Conservation (phyloP, 2,329 filamentous ascomycete genomes). For the Ophiostoma sp. region DNA sequence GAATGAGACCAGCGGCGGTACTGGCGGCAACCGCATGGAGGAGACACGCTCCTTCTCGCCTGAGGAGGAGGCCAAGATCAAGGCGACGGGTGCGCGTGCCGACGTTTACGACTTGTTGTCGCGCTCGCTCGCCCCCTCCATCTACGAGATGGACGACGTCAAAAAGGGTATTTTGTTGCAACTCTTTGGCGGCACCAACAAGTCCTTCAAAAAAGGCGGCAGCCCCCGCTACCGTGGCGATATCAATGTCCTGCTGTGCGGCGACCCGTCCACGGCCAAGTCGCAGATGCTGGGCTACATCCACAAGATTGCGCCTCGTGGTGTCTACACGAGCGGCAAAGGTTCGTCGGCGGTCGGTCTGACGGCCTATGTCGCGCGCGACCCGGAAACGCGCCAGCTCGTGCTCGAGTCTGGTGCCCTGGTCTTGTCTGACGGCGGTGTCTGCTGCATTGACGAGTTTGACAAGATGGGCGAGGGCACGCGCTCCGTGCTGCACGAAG, state of each 20-base stretch:
- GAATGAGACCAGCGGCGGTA: slow-evolving; percentile 39
- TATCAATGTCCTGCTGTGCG: slow-evolving; percentile 94
- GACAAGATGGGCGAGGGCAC: slow-evolving; percentile 83
- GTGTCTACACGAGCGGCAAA: slow-evolving; percentile 78
- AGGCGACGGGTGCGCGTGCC: slow-evolving; percentile 70
- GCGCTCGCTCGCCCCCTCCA: slow-evolving; percentile 86
- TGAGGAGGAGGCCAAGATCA: slow-evolving; percentile 89
- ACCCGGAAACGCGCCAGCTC: slow-evolving; percentile 77
- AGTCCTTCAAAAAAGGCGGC: slow-evolving; percentile 93
- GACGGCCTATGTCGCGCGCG: slow-evolving; percentile 77
- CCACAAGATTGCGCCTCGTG: slow-evolving; percentile 93
- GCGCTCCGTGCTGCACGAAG: slow-evolving; percentile 79
- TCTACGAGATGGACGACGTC: slow-evolving; percentile 97
- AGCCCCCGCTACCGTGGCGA: slow-evolving; percentile 95
- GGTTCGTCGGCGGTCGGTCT: slow-evolving; percentile 80
- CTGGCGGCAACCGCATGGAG: slow-evolving; percentile 72
- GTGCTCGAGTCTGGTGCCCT: slow-evolving; percentile 78
- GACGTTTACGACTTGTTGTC: slow-evolving; percentile 94
- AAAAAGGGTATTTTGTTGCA: slow-evolving; percentile 98
- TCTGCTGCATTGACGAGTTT: slow-evolving; percentile 83
- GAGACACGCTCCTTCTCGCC: slow-evolving; percentile 79
- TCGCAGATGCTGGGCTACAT: slow-evolving; percentile 93
- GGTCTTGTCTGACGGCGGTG: slow-evolving; percentile 76
- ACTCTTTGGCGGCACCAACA: slow-evolving; percentile 96
- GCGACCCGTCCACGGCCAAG: slow-evolving; percentile 94